Conservation (phyloP, 768 basidiomycete species). For the Auricularia cornea region DNA sequence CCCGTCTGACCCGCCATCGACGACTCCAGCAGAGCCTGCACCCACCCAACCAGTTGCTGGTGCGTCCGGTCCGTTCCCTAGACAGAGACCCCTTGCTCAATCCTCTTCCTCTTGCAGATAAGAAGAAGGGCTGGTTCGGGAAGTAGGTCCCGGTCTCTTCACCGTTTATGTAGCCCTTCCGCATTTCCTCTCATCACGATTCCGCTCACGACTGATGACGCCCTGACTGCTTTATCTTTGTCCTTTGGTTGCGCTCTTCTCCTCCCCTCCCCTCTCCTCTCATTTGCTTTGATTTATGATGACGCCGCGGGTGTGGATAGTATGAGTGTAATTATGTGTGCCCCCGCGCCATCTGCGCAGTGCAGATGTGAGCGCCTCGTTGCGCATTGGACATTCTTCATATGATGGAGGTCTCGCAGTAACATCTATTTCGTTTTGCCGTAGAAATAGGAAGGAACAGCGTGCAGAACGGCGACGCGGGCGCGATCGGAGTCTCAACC, state of each 20-base stretch:
- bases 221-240: neutral
- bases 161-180: neutral
- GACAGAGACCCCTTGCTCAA: too few species aligned
- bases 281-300: neutral
- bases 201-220: neutral
- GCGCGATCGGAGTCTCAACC: too few species aligned
- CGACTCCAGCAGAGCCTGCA: neutral
- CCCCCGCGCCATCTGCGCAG: too few species aligned
- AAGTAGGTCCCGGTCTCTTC: neutral
- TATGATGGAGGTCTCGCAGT: too few species aligned
- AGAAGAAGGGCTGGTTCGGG: neutral
- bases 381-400: too few species aligned
- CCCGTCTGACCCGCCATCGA: neutral
- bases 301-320: neutral
- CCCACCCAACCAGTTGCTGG: neutral
- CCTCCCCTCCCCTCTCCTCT: neutral
- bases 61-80: neutral
- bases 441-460: too few species aligned
- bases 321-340: too few species aligned
- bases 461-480: too few species aligned
- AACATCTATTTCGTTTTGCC: too few species aligned
- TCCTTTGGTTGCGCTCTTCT: neutral
- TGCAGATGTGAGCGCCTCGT: too few species aligned
- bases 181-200: neutral
- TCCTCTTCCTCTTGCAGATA: neutral